phyloP scores from a whole-genome alignment of 129 eudicot genomes.

The Arctium lappa region DNA sequence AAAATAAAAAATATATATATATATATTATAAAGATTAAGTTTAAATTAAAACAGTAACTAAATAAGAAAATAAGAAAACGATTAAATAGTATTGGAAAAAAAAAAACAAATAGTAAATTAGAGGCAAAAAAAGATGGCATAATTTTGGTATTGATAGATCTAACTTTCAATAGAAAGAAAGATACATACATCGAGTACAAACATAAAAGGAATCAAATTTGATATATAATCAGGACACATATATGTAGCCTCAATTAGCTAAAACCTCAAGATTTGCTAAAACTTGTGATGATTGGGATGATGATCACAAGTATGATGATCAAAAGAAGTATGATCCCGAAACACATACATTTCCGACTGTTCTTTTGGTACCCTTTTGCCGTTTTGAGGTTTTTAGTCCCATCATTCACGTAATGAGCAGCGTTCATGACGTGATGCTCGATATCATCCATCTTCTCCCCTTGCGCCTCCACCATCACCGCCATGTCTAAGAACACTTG shows the following conservation, averaged over 20 bases:
- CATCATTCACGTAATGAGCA: slow-evolving; percentile 66
- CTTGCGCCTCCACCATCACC: slow-evolving; percentile 95
- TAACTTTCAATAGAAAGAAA: not conserved
- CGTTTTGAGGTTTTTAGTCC: slow-evolving; percentile 65
- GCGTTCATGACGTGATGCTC: slow-evolving; percentile 93
- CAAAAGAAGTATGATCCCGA: slow-evolving; percentile 66
- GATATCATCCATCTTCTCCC: slow-evolving; percentile 93
- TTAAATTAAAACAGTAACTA: no score
- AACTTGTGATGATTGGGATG: slow-evolving; percentile 64
- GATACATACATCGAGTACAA: not conserved
- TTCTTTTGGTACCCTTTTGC: slow-evolving; percentile 74
- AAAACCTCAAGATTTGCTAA: slow-evolving; percentile 42
- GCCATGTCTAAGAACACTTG: slow-evolving; percentile 97
- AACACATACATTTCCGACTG: slow-evolving; percentile 75
- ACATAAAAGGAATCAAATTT: not conserved
- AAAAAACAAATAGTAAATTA: not conserved
- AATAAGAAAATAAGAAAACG: no score
- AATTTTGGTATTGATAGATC: not conserved
- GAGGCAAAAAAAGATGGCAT: not conserved
- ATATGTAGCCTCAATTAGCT: slow-evolving; percentile 17
- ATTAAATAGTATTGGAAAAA: no score
- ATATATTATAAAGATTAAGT: no score
- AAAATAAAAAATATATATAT: no score
- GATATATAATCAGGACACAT: not conserved
- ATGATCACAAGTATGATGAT: slow-evolving; percentile 59